phyloP scores from a whole-genome alignment of 306 rosid species.

The Quercus glauca region DNA sequence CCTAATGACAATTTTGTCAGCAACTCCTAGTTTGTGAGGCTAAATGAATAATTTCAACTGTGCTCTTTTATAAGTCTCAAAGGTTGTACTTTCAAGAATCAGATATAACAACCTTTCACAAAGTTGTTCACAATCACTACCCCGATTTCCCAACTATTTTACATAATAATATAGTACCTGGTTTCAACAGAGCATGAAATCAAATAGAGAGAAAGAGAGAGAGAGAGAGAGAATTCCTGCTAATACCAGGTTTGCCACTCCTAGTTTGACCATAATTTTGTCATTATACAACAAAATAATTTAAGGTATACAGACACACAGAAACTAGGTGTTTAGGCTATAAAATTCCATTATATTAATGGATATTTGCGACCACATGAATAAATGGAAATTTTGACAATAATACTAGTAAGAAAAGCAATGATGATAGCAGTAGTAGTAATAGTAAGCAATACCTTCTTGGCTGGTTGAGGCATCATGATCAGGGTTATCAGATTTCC shows the following conservation, averaged over 20 bases:
- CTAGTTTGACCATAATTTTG: not conserved
- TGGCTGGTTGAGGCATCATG: slow-evolving; percentile 69
- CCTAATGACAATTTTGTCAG: slow-evolving; percentile 19
- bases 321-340: not conserved
- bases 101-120: too few relatives aligned
- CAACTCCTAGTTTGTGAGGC: slow-evolving; percentile 6
- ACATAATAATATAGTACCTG: too few relatives aligned
- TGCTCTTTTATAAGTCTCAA: too few relatives aligned
- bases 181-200: not conserved
- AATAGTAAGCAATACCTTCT: slow-evolving; percentile 61
- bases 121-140: too few relatives aligned
- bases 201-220: not conserved
- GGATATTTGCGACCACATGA: not conserved
- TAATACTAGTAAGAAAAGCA: not conserved
- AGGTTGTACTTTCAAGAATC: too few relatives aligned
- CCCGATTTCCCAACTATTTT: too few relatives aligned
- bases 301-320: not conserved
- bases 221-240: not conserved
- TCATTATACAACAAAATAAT: not conserved
- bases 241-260: not conserved
- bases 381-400: too few relatives aligned
- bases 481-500: slow-evolving; percentile 49
- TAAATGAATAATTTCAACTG: not conserved
- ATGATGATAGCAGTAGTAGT: not conserved
- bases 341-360: not conserved